phyloP scores from a whole-genome alignment of 345 rosid genomes.

The Bruguiera parviflora region DNA sequence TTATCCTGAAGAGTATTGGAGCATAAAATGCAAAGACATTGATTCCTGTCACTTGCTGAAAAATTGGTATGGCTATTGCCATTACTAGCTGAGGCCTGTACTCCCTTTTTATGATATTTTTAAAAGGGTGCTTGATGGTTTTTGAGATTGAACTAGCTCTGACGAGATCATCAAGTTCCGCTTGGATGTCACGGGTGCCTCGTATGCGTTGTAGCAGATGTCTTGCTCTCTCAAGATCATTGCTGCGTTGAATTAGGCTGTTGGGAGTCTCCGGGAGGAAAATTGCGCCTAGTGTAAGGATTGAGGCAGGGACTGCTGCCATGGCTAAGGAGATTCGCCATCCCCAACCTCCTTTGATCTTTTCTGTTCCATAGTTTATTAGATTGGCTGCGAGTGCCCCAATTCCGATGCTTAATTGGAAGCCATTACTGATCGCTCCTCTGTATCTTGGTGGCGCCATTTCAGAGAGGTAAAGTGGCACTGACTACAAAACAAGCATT shows the following conservation, averaged over 20 bases:
- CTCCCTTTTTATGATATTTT: slow-evolving; percentile 27
- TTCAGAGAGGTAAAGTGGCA: slow-evolving; percentile 45
- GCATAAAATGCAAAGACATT: slow-evolving; percentile 36
- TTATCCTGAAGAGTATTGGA: slow-evolving; percentile 27
- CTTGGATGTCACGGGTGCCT: slow-evolving; percentile 29
- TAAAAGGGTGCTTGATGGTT: slow-evolving; percentile 26
- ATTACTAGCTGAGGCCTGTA: slow-evolving; percentile 41
- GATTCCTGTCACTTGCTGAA: slow-evolving; percentile 37
- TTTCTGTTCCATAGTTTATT: slow-evolving; percentile 33
- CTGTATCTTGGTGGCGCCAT: slow-evolving; percentile 44
- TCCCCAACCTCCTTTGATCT: slow-evolving; percentile 43
- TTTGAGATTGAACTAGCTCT: slow-evolving; percentile 31
- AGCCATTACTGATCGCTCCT: slow-evolving; percentile 40
- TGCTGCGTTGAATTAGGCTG: slow-evolving; percentile 36
- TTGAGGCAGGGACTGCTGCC: slow-evolving; percentile 38
- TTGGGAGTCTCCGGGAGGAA: slow-evolving; percentile 51
- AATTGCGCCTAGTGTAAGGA: slow-evolving; percentile 29
- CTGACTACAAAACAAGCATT: slow-evolving; percentile 25
- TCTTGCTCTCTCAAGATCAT: slow-evolving; percentile 22
- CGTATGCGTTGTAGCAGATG: slow-evolving; percentile 29
- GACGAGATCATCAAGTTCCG: slow-evolving; percentile 40
- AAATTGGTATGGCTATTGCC: slow-evolving; percentile 34
- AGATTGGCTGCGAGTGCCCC: slow-evolving; percentile 37
- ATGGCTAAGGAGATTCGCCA: slow-evolving; percentile 45
- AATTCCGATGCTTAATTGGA: slow-evolving; percentile 30